Evolutionary conservation across 1,284 basidiomycete genomes (phyloP).

Genomic region (Gymnopus androsaceus): DNA sequence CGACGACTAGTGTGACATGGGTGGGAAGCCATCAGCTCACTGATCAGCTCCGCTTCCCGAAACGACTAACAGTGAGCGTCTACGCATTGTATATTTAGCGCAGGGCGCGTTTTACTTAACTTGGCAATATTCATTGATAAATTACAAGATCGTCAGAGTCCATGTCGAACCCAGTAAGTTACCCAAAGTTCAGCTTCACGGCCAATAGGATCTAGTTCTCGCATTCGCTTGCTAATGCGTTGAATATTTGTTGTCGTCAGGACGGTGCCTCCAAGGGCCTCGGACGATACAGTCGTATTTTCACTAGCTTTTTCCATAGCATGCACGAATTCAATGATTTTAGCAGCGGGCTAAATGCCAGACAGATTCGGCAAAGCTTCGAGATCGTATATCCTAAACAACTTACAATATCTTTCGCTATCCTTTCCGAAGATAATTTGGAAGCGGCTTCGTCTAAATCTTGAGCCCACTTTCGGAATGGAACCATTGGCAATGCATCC

Average conservation of each 20-base stretch:
- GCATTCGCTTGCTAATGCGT: conserved; percentile 1
- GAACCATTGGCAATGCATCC: conserved; percentile 26
- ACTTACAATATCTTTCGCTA: conserved; percentile 18
- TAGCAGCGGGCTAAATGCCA: not conserved
- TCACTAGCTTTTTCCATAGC: not conserved
- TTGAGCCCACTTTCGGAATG: conserved; percentile 34
- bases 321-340: conserved; percentile 2
- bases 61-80: too few relatives aligned
- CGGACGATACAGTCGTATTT: not conserved
- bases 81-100: too few relatives aligned
- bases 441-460: conserved; percentile 21
- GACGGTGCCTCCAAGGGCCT: not conserved
- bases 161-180: conserved; percentile 2
- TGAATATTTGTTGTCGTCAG: not conserved
- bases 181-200: conserved; percentile 2
- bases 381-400: not conserved
- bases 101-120: too few relatives aligned
- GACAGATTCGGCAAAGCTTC: not conserved
- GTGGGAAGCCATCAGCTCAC: too few relatives aligned
- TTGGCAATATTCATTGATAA: too few relatives aligned
- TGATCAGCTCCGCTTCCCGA: too few relatives aligned
- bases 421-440: conserved; percentile 12
- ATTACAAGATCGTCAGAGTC: too few relatives aligned
- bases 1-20: too few relatives aligned
- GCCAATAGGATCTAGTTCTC: not conserved